Base-by-base conservation (phyloP, 164 flowering plant species). In the Saururus chinensis region DNA sequence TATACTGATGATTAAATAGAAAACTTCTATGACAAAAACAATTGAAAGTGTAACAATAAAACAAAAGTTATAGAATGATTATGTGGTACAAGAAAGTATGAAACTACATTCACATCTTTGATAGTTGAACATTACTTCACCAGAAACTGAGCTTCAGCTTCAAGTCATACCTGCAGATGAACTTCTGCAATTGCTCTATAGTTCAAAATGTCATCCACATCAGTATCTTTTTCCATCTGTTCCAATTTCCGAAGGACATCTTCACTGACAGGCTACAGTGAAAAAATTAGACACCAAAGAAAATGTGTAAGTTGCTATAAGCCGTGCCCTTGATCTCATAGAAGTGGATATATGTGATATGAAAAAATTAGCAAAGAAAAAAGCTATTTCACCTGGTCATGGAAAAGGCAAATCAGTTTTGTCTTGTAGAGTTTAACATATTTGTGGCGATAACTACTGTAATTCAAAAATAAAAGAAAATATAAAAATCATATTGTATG, bases 111-210 rank as follows among this genome's bases (percentile, higher is more conserved):
- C 37, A 30, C 37, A 30, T 30, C 37, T 30, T 30, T 30, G 37
- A n/a, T n/a, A n/a, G n/a, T n/a, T 30, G 6, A 30, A 30, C 2
- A 30, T 30, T 6, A 30, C 37, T 30, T 9, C 4, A 53, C 17
- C 23, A 37, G 37, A 37, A 35, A 37, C 20, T 19, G n/a, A 58
- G 37, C 37, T 30, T 30, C 37, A 58, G 45, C 22, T 57, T 35
- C 19, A n/a, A 54, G 37, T 30, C 7, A 61, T 77, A 93, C 99
- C 97, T 88, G 82, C 68, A 83, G 57, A 71, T 85, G 82, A 57
- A 59, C 30, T 73, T 93, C 99, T n/a, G 99, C 99, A 68, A 77
- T 69, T 61, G 88, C 79, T 63, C 99, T 81, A 67, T 81, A 93
- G 61, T 59, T 78, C 73, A 93, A 74, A 45, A 93, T 93, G 73